These are phyloP conservation scores for Rhizopogon roseolus DNA, from an alignment of 768 basidiomycete species.

Conservation along the genomic window DNA sequence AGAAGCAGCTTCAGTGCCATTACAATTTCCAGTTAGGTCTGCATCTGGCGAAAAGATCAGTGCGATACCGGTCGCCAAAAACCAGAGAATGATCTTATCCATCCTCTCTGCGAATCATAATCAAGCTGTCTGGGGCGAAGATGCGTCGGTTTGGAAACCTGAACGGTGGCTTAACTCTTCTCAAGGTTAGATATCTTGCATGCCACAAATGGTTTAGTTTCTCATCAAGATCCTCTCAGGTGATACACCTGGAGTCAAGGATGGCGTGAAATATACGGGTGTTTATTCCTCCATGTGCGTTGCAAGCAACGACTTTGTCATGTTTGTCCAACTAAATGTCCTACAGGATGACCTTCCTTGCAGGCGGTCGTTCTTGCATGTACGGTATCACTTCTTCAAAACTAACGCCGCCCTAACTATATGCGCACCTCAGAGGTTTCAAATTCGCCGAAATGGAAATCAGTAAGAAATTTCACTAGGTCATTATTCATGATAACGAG, in stretches of 20 bases:
- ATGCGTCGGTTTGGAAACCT: conserved; percentile 40
- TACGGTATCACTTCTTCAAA: conserved; percentile 7
- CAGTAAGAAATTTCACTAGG: conserved; percentile 27
- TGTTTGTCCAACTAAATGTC: neutral
- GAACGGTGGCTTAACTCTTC: conserved; percentile 35
- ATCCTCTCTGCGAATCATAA: conserved; percentile 39
- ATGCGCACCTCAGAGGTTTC: conserved; percentile 27
- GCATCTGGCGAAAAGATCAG: conserved; percentile 13
- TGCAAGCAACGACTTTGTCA: neutral
- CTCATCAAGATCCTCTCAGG: neutral
- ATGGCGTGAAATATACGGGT: conserved; percentile 28
- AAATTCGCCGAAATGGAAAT: conserved; percentile 46
- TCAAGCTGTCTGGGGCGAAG: conserved; percentile 40
- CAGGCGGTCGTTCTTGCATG: conserved; percentile 45
- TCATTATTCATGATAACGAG: neutral
- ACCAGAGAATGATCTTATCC: conserved; percentile 37
- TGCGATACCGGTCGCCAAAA: conserved; percentile 20
- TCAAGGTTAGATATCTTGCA: no score
- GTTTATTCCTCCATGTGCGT: conserved; percentile 43
- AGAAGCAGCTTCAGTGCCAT: conserved; percentile 34
- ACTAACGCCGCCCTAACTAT: conserved; percentile 31
- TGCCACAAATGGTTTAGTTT: no score
- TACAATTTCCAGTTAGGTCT: conserved; percentile 14
- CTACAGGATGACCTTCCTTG: conserved; percentile 42
- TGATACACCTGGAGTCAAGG: conserved; percentile 2